Base-by-base conservation (phyloP, 2,329 filamentous ascomycete genomes). In the Cladosporium sp. region DNA sequence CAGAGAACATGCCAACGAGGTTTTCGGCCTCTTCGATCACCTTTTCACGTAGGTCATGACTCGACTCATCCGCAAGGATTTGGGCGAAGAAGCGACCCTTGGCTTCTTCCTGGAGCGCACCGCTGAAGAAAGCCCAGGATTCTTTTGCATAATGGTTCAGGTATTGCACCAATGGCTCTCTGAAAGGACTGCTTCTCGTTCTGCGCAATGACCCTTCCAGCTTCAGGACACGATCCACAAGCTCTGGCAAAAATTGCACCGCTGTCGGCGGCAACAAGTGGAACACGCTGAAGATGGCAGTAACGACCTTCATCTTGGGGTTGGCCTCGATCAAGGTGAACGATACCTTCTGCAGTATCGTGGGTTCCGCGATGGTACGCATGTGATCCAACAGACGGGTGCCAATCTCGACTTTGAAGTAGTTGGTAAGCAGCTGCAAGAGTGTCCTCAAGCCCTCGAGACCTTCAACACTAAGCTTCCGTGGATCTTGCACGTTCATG, bases 401-500 rank as follows among this genome's bases (percentile, higher is more conserved):
- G 6, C 94, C 95, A 55, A 99, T 99, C 71, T 99, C 94, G 0
- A 97, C 92, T 74, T 99, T 99, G 76, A 99, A 99, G 72, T 99
- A 99, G 59, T 94, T 97, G 0, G 93, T 99, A 17, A 99, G 79
- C 1, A 99, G 80, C 62, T 94, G 93, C 60, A 99, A 75, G 1
- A 99, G 80, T 37, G 93, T 86, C 17, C 92, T 92, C 32, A 99
- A 78, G 24, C 96, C 96, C 70, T 97, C 92, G 4, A 99, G 78
- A 2, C 92, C 92, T 66, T 92, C 89, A 0, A 93, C 89, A 19
- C 86, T 96, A 19, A 99, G 78, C 58, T 93, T 87, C 71, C 96
- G 91, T 0, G 93, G 89, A 68, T 99, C 94, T 64, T 96, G 93
- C 3, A 99, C 82, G 69, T 96, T 99, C 70, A 96, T 92, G 35